Conservation (phyloP, 768 basidiomycete species). For the Mycena galericulata region DNA sequence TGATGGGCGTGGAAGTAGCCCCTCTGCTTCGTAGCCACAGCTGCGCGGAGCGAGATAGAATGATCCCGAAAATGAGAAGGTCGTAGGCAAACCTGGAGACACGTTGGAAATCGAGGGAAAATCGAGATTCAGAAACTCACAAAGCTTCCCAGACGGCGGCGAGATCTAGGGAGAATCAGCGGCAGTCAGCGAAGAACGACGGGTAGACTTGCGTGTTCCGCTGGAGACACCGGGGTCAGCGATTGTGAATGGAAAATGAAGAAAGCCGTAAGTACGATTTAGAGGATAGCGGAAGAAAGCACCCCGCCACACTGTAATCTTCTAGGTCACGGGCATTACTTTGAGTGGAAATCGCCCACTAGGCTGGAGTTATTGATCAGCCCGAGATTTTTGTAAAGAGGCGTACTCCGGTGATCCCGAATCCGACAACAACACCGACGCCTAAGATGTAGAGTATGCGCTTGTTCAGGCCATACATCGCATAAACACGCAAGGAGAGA, state of each 20-base stretch:
- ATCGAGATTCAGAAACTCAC: neutral
- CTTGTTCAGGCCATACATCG: conserved; percentile 4
- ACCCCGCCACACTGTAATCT: conserved; percentile 1
- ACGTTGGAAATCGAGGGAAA: neutral
- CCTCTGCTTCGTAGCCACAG: neutral
- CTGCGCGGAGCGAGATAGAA: neutral
- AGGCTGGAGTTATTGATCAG: neutral
- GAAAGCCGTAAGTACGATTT: neutral
- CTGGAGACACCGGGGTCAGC: neutral
- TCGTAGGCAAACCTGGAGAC: neutral
- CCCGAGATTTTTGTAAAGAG: neutral
- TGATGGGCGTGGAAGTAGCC: neutral
- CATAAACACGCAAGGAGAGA: conserved; percentile 8
- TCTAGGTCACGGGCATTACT: neutral
- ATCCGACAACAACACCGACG: neutral
- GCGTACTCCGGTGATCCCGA: neutral
- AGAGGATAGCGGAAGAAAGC: neutral
- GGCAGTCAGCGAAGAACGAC: neutral
- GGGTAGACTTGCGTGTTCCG: neutral
- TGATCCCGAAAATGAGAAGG: conserved; percentile 6
- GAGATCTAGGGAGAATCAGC: neutral
- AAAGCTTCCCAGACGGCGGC: conserved; percentile 6
- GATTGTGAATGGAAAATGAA: too few species aligned
- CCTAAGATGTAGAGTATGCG: neutral
- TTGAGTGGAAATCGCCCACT: conserved; percentile 3